phyloP scores from a whole-genome alignment of 768 basidiomycete genomes.

The Hebeloma cylindrosporum region DNA sequence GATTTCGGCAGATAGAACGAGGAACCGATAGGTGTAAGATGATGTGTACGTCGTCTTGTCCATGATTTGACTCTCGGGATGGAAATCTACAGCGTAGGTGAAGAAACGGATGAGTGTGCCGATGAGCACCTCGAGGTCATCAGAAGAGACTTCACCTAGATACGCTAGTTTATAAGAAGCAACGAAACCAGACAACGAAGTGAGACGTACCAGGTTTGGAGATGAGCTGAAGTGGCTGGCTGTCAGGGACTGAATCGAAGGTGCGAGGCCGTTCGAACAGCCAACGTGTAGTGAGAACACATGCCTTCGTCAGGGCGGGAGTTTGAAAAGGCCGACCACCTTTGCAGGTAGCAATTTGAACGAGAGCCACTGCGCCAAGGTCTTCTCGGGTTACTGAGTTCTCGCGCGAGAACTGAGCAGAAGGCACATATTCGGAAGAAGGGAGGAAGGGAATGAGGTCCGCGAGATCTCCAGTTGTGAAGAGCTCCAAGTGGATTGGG shows the following conservation, averaged over 20 bases:
- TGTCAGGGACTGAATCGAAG: slow-evolving; percentile 5
- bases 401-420: background rate
- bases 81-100: slow-evolving; percentile 4
- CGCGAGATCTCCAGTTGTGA: slow-evolving; percentile 3
- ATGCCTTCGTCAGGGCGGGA: slow-evolving; percentile 5
- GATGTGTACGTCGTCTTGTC: slow-evolving; percentile 4
- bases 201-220: slow-evolving; percentile 8
- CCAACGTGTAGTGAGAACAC: slow-evolving; percentile 4
- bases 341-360: slow-evolving; percentile 6
- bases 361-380: slow-evolving; percentile 2
- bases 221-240: slow-evolving; percentile 11
- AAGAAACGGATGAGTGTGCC: slow-evolving; percentile 9
- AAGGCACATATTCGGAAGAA: slow-evolving; percentile 5
- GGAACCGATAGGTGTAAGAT: slow-evolving; percentile 7
- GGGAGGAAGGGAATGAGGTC: slow-evolving; percentile 9
- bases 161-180: slow-evolving; percentile 2
- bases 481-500: slow-evolving; percentile 12
- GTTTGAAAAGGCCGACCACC: slow-evolving; percentile 1
- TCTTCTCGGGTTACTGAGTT: slow-evolving; percentile 2
- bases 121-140: slow-evolving; percentile 5
- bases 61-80: slow-evolving; percentile 2
- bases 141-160: slow-evolving; percentile 5
- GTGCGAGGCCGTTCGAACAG: slow-evolving; percentile 8
- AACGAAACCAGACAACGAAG: background rate
- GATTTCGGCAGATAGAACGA: slow-evolving; percentile 3